phyloP scores from a whole-genome alignment of 2,329 filamentous ascomycete species.

The Fusarium denticulatum region DNA sequence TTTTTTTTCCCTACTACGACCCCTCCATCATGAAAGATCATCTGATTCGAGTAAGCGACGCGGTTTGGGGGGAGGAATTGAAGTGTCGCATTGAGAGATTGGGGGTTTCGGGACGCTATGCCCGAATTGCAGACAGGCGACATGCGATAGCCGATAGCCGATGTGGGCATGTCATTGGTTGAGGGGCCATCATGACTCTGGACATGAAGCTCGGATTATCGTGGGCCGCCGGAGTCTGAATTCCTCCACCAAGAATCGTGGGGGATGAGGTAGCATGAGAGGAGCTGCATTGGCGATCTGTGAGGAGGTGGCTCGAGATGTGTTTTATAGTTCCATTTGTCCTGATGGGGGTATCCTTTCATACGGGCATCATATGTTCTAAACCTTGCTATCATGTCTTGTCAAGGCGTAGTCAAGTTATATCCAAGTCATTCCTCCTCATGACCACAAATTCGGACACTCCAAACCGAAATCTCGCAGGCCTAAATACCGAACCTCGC shows the following conservation, averaged over 20 bases:
- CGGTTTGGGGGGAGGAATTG: slow-evolving; percentile 24
- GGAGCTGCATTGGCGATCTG: background rate
- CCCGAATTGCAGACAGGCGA: slow-evolving; percentile 22
- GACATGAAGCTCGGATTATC: slow-evolving; percentile 36
- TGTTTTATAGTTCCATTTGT: background rate
- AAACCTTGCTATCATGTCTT: slow-evolving; percentile 8
- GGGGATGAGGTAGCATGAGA: slow-evolving; percentile 13
- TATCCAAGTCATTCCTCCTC: slow-evolving; percentile 1
- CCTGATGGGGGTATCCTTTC: slow-evolving; percentile 18
- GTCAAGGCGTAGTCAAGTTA: slow-evolving; percentile 3
- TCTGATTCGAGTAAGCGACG: slow-evolving; percentile 6
- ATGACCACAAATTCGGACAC: slow-evolving; percentile 22
- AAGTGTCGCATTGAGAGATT: slow-evolving; percentile 22
- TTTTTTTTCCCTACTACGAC: background rate
- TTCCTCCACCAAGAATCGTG: slow-evolving; percentile 40
- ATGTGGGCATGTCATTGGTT: slow-evolving; percentile 5
- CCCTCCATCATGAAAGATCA: slow-evolving; percentile 20
- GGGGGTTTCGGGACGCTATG: slow-evolving; percentile 33
- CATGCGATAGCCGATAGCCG: slow-evolving; percentile 26
- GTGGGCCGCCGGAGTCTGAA: slow-evolving; percentile 36
- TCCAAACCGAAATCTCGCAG: slow-evolving; percentile 27
- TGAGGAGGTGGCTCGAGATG: background rate
- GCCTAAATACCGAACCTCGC: slow-evolving; percentile 3
- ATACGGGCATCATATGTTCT: slow-evolving; percentile 1
- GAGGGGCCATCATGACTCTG: slow-evolving; percentile 31